Evolutionary conservation across 106 monocot species (phyloP), one percentile per base, ranked within the genome.

Genomic region (Allium fistulosum): DNA sequence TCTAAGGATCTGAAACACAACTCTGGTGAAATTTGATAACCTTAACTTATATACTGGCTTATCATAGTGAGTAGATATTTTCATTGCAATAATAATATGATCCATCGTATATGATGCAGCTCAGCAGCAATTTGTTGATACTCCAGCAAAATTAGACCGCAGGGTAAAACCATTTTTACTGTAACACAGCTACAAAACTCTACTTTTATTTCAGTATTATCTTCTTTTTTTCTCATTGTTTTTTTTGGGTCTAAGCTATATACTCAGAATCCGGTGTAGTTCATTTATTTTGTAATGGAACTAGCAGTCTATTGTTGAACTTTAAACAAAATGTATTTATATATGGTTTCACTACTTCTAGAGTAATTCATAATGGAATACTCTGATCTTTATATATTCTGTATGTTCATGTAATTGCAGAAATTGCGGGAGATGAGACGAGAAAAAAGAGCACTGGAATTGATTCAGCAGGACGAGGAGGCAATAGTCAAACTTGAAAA

Each of bases 401-500:
- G 37, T 37, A 37, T 37, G 37, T 37, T 37, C 37, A 37, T 37
- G 37, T 1, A 37, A 37, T 37, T 70, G 58, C 59, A 90, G 90
- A 80, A 78, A 77, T 71, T 83, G 69, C 78, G 90, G 69, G 86
- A 90, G 63, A 86, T 68, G 78, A 80, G 74, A 46, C 63, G 71
- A 46, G 78, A 73, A 63, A 83, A 69, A 57, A 90, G 83, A 72
- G 81, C 68, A 53, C 50, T 27, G 52, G 86, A 86, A 58, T 74
- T 86, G 67, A 51, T 79, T 57, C 85, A 83, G 56, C 80, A 82
- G 57, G 82, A 85, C 57, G 89, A 80, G 58, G 82, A 77, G 71
- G 85, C 82, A 55, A 51, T 74, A 28, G 77, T 89, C 50, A 85
- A 89, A 66, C 89, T 82, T 63, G 89, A 89, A 63, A 89, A 82